These are phyloP conservation scores for Raphanus hybrid DNA, from an alignment of 441 rosid genomes.

Conservation along the genomic window DNA sequence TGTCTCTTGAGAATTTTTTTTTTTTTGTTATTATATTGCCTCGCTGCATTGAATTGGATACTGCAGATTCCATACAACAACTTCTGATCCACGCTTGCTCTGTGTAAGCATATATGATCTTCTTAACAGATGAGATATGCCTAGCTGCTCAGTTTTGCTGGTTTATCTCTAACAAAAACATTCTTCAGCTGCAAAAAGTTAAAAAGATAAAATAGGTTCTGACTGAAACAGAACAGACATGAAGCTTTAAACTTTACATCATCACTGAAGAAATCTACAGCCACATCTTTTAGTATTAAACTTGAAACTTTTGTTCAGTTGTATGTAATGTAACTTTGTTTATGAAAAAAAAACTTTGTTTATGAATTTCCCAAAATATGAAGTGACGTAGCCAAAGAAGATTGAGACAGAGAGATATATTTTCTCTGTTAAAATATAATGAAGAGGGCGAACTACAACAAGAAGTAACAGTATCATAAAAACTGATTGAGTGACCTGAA, in stretches of 20 bases:
- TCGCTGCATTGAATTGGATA: neutral
- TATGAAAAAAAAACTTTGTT: too few species aligned
- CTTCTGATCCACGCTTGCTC: neutral
- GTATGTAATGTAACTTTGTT: too few species aligned
- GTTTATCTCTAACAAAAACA: neutral
- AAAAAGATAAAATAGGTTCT: neutral
- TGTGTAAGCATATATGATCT: neutral
- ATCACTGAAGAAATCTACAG: too few species aligned
- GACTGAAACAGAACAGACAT: neutral
- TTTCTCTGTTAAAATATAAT: too few species aligned
- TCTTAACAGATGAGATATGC: neutral
- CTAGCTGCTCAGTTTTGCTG: neutral
- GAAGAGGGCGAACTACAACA: too few species aligned
- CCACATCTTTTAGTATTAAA: too few species aligned
- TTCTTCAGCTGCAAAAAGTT: neutral
- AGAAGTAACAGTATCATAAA: too few species aligned
- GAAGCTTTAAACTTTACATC: neutral
- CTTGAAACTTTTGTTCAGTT: too few species aligned
- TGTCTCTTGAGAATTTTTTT: neutral
- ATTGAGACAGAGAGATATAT: too few species aligned
- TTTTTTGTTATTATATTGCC: neutral
- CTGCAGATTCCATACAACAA: neutral
- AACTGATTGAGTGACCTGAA: too few species aligned
- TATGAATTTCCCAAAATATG: too few species aligned
- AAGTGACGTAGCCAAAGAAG: too few species aligned